phyloP scores from a whole-genome alignment of 176 grass and related monocot genomes.

The Hyparrhenia diplandra region DNA sequence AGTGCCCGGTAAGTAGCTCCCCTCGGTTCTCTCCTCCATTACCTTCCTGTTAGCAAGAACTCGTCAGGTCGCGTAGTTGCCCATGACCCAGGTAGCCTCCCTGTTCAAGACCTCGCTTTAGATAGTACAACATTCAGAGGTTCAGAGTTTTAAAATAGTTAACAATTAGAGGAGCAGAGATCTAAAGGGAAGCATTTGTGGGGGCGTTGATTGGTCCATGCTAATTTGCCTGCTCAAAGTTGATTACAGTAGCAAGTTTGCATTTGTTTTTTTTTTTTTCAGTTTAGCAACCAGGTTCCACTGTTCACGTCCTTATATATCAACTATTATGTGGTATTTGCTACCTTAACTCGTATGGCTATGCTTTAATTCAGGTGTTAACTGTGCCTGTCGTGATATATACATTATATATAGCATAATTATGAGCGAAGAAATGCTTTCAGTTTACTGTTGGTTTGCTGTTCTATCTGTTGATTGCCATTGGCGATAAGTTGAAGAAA shows the following conservation, averaged over 20 bases:
- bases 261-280: conserved; percentile 29
- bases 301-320: conserved; percentile 33
- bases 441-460: background rate
- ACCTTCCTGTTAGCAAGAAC: too few species aligned
- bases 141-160: too few species aligned
- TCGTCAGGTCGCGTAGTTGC: too few species aligned
- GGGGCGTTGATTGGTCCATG: conserved; percentile 30
- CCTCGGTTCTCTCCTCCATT: too few species aligned
- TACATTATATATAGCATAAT: conserved; percentile 51
- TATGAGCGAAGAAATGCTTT: conserved; percentile 11
- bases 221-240: conserved; percentile 22
- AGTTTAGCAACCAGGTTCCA: conserved; percentile 28
- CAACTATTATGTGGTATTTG: conserved; percentile 29
- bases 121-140: too few species aligned
- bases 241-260: conserved; percentile 42
- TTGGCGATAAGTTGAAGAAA: background rate
- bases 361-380: conserved; percentile 40
- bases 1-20: too few species aligned
- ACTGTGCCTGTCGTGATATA: conserved; percentile 37
- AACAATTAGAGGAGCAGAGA: too few species aligned
- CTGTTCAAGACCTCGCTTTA: too few species aligned
- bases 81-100: too few species aligned
- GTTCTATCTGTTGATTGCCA: background rate
- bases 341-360: conserved; percentile 20
- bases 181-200: too few species aligned